Percentiles rank a stretch among this genome's conserved stretches.
phyloP scores from a whole-genome alignment of 2,329 filamentous ascomycete genomes.

The Sporothrix brunneoviolacea region DNA sequence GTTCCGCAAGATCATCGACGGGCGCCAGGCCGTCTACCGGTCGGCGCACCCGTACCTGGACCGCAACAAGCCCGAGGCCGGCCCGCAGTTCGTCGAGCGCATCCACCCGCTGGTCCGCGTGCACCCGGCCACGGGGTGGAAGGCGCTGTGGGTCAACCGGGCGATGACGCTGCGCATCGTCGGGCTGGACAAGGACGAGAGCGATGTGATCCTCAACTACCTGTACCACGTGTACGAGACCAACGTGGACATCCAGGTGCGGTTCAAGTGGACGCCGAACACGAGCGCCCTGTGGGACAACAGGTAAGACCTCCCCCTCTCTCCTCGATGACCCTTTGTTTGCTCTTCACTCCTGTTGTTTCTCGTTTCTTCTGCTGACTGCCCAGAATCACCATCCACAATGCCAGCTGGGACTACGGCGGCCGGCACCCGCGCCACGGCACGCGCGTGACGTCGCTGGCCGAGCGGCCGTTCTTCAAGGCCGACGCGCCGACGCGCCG shows the following conservation, averaged over 20 bases:
- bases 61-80: slow-evolving; percentile 51
- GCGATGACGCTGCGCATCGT: slow-evolving; percentile 63
- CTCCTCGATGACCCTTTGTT: neutral
- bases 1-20: slow-evolving; percentile 66
- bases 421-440: slow-evolving; percentile 62
- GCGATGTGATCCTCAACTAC: slow-evolving; percentile 60
- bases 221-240: slow-evolving; percentile 62
- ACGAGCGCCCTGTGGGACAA: slow-evolving; percentile 69
- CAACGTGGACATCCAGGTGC: slow-evolving; percentile 64
- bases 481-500: slow-evolving; percentile 57
- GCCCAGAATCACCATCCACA: slow-evolving; percentile 62
- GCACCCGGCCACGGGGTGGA: slow-evolving; percentile 67
- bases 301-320: slow-evolving; percentile 32
- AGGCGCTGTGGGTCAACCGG: slow-evolving; percentile 65
- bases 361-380: neutral
- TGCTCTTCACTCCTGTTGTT: neutral
- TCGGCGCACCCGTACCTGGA: slow-evolving; percentile 63
- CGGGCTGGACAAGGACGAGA: slow-evolving; percentile 62
- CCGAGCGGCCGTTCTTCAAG: slow-evolving; percentile 65
- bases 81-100: slow-evolving; percentile 61
- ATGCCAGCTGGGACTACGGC: slow-evolving; percentile 68
- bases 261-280: slow-evolving; percentile 62
- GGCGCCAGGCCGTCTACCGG: slow-evolving; percentile 55
- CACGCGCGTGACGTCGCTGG: slow-evolving; percentile 63
- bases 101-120: slow-evolving; percentile 62